Base-by-base conservation (phyloP, 106 monocot species). In the Acorus calamus region DNA sequence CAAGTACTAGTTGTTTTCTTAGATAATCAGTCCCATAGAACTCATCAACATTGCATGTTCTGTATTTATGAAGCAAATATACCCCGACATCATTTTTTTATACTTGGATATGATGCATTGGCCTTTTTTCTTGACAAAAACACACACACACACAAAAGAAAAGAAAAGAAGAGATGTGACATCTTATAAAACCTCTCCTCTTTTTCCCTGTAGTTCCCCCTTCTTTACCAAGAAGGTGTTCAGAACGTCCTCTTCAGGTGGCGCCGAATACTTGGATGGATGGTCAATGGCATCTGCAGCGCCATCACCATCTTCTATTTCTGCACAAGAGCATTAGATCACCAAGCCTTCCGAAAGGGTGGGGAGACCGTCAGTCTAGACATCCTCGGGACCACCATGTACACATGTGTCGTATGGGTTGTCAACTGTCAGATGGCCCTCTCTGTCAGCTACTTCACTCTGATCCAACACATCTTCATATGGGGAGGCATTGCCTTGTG, bases 351-450 rank as follows among this genome's bases (percentile, higher is more conserved):
- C 59, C 71, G 74, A 14, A 68, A 57, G n/a, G 63, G 67, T 9
- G 94, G 94, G 0, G 75, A 96, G 66, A 69, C 56, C 1, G 71
- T 78, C 0, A 66, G 56, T 60, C 52, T 72, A 0, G 69, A 76
- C 10, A 67, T 85, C 42, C 67, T 91, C 5, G 91, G 84, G 0
- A 55, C 70, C 43, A 71, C 77, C 47, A 85, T 98, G 85, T 98
- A 98, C 77, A 91, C 87, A 1, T 81, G 85, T 42, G 75, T 98
- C 8, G 76, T 98, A 3, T 98, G 96, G 96, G 96, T 98, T 5
- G 91, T 91, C 4, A 98, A 98, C 72, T 78, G 87, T 52, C 96
- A 91, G 55, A 91, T 98, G 96, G 96, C 96, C 4, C 66, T 98
- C 12, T 82, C 80, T 0, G 67, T 98, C 61, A 62, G 74, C 66